Evolutionary conservation across 148 eudicot genomes (phyloP), one percentile per base, ranked within the genome.

Genomic region (Chenopodium quinoa): DNA sequence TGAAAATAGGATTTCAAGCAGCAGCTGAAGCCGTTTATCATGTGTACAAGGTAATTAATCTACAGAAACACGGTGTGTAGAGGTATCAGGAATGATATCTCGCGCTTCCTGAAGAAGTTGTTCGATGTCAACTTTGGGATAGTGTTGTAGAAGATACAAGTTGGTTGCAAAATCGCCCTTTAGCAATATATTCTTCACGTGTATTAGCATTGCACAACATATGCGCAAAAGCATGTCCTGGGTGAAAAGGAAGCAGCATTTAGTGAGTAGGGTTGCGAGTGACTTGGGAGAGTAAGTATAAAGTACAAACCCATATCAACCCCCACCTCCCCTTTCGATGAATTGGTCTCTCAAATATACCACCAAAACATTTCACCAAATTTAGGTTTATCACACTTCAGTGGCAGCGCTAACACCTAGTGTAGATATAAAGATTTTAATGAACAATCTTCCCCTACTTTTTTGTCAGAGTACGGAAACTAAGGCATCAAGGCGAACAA

Each of bases 141-240:
- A 92, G 75, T 89, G 91, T 79, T 86, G 93, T 72, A 91, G 60
- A n/a, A 91, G 92, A 62, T 85, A 81, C 48, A 92, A 72, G 84
- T 92, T 92, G 9, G 85, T 88, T 52, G 89, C 86, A 78, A 91
- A 92, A 85, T 92, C 93, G 4, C 96, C 91, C 32, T 76, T 81
- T 79, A 92, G 71, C 74, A 92, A 68, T 52, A 83, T 85, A 85
- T 86, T 81, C 79, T 91, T 92, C 40, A 85, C 79, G 47, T 88
- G 88, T 37, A 92, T 16, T 46, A 92, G 83, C 96, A 92, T 88
- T 47, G 93, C 93, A 78, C 96, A 92, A 71, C 93, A 92, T 5
- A 92, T 80, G 70, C 93, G 78, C 20, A 89, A 75, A 67, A 92
- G 88, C 90, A 90, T 89, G 46, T 92, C 93, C 96, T 92, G 88